phyloP scores from a whole-genome alignment of 306 rosid genomes.

The Corylus avellana region DNA sequence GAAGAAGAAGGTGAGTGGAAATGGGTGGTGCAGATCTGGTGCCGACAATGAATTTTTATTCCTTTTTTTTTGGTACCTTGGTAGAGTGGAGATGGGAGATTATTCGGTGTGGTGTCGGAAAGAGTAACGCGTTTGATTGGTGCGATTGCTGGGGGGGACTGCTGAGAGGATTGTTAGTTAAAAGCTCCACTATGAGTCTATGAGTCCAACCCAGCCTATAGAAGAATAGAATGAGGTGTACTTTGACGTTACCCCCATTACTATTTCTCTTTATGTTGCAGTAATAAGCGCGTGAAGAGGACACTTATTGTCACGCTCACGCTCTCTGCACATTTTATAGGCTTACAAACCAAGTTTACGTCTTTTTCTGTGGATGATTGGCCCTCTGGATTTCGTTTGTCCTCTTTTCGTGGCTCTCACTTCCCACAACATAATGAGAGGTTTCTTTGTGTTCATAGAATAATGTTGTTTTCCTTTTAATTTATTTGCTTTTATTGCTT shows the following conservation, averaged over 20 bases:
- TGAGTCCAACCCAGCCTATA: background rate
- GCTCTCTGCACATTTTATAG: no score
- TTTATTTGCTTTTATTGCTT: no score
- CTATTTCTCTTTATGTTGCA: background rate
- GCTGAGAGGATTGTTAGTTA: no score
- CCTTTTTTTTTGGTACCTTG: background rate
- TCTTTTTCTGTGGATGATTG: no score
- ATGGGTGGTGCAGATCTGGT: background rate
- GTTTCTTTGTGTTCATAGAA: no score
- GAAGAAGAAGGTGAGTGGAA: background rate
- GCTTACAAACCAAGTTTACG: no score
- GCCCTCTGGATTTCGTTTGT: no score
- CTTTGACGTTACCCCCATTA: background rate
- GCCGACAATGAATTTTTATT: background rate
- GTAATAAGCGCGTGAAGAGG: conserved; percentile 1
- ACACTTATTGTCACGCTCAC: background rate
- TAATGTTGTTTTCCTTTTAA: no score
- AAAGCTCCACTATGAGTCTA: background rate
- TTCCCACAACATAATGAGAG: no score
- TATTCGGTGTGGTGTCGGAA: background rate
- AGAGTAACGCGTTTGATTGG: background rate
- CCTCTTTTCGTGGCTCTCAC: no score
- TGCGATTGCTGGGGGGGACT: no score
- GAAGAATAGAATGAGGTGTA: background rate
- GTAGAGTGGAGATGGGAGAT: background rate